These are phyloP conservation scores for Blastomyces gilchristii DNA, from an alignment of 2,329 filamentous ascomycete genomes.

Conservation along the genomic window DNA sequence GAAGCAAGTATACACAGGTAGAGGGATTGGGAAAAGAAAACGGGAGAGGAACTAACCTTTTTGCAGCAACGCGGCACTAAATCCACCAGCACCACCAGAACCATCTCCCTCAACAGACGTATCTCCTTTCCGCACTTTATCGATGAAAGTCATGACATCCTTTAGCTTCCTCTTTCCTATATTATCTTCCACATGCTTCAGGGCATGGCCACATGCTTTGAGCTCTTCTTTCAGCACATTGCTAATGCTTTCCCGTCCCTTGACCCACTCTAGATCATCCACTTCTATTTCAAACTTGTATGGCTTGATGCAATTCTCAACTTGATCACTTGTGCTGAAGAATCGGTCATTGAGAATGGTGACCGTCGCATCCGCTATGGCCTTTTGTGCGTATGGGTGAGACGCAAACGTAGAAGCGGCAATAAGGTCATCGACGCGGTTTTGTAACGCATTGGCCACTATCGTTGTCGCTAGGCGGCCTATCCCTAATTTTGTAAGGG, in stretches of 20 bases:
- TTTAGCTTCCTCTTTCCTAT: constrained; percentile 76
- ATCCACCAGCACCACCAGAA: constrained; percentile 78
- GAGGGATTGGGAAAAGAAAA: background rate
- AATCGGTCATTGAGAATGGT: constrained; percentile 88
- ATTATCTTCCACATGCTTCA: constrained; percentile 62
- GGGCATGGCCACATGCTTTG: constrained; percentile 67
- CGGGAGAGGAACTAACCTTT: constrained; percentile 51
- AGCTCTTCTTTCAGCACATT: constrained; percentile 79
- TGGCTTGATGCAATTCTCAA: constrained; percentile 98
- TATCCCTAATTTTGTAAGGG: constrained; percentile 87
- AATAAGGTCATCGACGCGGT: constrained; percentile 69
- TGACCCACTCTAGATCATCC: constrained; percentile 77
- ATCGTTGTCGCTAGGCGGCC: constrained; percentile 86
- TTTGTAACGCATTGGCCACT: constrained; percentile 76
- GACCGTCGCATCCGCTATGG: constrained; percentile 84
- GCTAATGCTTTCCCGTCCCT: constrained; percentile 72
- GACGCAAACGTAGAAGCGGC: constrained; percentile 71
- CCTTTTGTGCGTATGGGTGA: constrained; percentile 84
- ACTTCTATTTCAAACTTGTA: constrained; percentile 98
- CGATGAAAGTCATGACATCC: constrained; percentile 85
- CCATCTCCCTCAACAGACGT: constrained; percentile 75
- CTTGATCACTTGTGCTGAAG: constrained; percentile 93
- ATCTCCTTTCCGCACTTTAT: constrained; percentile 78
- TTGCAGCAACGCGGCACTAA: constrained; percentile 73
- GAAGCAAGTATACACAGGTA: background rate